These are phyloP conservation scores for Aspergillus wentii DNA, from an alignment of 495 filamentous ascomycete species.

Conservation along the genomic window DNA sequence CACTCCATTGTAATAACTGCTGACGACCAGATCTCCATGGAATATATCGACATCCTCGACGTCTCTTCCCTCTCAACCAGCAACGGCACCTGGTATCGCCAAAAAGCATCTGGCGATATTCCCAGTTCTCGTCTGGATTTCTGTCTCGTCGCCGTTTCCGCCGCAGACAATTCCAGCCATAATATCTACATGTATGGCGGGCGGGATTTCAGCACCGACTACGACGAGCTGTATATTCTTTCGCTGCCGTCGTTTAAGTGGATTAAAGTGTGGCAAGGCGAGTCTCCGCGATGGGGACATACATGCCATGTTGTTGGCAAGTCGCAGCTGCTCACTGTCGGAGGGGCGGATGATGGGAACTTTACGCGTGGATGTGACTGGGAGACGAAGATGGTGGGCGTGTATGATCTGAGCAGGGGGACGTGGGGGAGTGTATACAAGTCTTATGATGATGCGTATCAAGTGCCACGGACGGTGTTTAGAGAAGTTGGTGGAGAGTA, in stretches of 20 bases:
- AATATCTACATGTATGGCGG: constrained; percentile 79
- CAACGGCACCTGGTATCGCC: constrained; percentile 51
- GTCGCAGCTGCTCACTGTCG: constrained; percentile 67
- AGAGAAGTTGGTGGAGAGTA: too few relatives aligned
- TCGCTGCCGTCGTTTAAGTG: constrained; percentile 76
- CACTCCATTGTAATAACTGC: too few relatives aligned
- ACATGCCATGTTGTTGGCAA: constrained; percentile 64
- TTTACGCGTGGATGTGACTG: too few relatives aligned
- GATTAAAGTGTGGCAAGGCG: constrained; percentile 47
- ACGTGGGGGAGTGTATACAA: too few relatives aligned
- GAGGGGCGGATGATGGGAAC: too few relatives aligned
- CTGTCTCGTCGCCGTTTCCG: constrained; percentile 60
- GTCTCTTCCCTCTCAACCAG: too few relatives aligned
- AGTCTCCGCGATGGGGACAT: constrained; percentile 58
- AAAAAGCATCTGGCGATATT: constrained; percentile 50
- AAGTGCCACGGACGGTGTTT: too few relatives aligned
- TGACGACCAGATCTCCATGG: too few relatives aligned
- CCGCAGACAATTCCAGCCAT: constrained; percentile 55
- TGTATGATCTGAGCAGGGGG: too few relatives aligned
- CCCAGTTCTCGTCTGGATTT: constrained; percentile 54
- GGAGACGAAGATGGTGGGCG: too few relatives aligned
- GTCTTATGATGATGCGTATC: too few relatives aligned
- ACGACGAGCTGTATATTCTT: constrained; percentile 68
- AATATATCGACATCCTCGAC: too few relatives aligned
- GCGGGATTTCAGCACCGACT: constrained; percentile 47